Base-by-base conservation (phyloP, 2,329 filamentous ascomycete genomes). In the Sporothrix humicola region DNA sequence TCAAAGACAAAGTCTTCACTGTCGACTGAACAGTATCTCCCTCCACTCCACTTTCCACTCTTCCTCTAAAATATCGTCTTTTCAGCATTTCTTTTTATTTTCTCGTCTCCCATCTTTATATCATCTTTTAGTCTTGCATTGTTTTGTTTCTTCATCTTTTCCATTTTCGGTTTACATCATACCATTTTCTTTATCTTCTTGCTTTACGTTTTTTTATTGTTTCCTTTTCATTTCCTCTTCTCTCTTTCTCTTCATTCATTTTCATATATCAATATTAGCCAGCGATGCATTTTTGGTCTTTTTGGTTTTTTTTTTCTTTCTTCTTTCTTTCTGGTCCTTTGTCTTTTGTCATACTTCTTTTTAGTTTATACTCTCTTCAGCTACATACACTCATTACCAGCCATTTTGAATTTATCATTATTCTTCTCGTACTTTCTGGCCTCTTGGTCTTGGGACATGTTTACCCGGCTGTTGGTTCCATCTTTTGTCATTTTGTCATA, bases 221-320 rank as follows among this genome's bases (percentile, higher is more conserved):
- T 75, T 46, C 12, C 13, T 58, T 50, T 2, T 37, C 31, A 3
- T 46, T 66, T 17, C 37, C 42, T 42, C 23, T 23, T n/a, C 52
- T 71, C 20, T 56, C 59, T 26, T 61, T 65, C 17, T 66, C 48
- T 42, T 26, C 26, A 10, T 59, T 26, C 44, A n/a, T 48, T 15
- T 71, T 52, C 15, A 44, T 52, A 69, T 48, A 71, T 58, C 46
- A 73, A 74, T 56, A 69, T 52, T n/a, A 73, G 71, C 71, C 66
- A 73, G 69, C 63, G 73, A 69, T 37, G 31, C 31, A 37, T 37
- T 37, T 37, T 37, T 37, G 31, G 31, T 37, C 31, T 37, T 37
- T 71, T 63, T 26, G 17, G 15, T 37, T 52, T 37, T 37, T 4
- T 20, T 10, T 31, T 6, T 20, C 23, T 59, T 42, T 17, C 17